Percentiles rank a stretch among this genome's conserved stretches.
phyloP scores from a whole-genome alignment of 331 rosid genomes.

The Cucumis variabilis region DNA sequence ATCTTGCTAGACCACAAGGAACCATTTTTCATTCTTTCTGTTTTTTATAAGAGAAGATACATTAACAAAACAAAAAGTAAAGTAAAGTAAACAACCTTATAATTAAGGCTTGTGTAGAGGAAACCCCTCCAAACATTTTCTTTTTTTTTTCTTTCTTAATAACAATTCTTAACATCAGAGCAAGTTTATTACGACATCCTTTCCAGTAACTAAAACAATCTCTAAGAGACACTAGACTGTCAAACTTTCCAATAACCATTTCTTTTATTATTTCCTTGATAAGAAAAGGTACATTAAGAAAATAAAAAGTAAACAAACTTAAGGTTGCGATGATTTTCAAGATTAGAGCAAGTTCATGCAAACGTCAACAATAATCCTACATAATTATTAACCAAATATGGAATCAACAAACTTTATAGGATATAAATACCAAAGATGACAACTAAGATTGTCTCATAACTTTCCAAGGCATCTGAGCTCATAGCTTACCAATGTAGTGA shows the following conservation, averaged over 20 bases:
- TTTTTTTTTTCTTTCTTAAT: too few relatives aligned
- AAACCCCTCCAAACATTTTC: slow-evolving; percentile 6
- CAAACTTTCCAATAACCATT: not conserved
- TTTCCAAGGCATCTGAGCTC: not conserved
- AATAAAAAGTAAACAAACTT: not conserved
- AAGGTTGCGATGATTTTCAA: not conserved
- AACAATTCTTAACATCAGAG: not conserved
- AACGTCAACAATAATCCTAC: not conserved
- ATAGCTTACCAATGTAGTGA: slow-evolving; percentile 3
- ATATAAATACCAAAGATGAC: not conserved
- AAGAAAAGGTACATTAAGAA: not conserved
- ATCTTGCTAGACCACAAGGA: not conserved
- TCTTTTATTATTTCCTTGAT: not conserved
- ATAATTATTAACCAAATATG: not conserved
- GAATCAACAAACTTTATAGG: not conserved
- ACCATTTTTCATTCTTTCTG: not conserved
- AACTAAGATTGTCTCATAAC: not conserved
- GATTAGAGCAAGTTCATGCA: not conserved
- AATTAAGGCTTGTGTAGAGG: not conserved
- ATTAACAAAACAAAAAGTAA: not conserved
- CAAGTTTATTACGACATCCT: not conserved
- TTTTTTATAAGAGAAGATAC: not conserved
- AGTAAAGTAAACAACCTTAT: not conserved
- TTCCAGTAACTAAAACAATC: not conserved
- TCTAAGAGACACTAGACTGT: not conserved